Evolutionary conservation across 2,329 filamentous ascomycete genomes (phyloP).

Genomic region (Colletotrichum cordylinicola): DNA sequence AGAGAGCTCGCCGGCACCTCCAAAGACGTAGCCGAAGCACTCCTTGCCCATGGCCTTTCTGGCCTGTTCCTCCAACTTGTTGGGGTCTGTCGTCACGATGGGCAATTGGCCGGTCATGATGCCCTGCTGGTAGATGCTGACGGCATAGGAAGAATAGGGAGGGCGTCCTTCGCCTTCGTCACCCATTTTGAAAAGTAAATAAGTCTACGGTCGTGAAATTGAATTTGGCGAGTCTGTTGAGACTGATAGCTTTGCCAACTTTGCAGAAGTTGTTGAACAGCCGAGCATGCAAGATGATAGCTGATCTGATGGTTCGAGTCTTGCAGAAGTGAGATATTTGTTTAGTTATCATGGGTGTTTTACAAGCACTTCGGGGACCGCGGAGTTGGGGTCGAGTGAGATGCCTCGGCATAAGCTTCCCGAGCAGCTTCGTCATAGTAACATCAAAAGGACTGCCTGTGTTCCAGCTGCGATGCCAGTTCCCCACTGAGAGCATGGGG

Average conservation of each 20-base stretch:
- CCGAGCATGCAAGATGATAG: neutral
- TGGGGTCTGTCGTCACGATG: slow-evolving; percentile 63
- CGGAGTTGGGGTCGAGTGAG: neutral
- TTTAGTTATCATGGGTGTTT: neutral
- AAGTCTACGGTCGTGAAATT: neutral
- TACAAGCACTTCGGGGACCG: neutral
- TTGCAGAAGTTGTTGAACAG: neutral
- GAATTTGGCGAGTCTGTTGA: neutral
- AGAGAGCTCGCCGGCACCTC: slow-evolving; percentile 66
- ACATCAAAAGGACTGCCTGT: neutral
- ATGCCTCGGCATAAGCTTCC: slow-evolving; percentile 7
- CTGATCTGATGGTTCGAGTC: neutral
- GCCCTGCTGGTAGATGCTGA: slow-evolving; percentile 56
- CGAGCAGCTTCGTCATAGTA: neutral
- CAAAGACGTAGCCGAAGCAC: slow-evolving; percentile 65
- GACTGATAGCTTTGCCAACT: neutral
- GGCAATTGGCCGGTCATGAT: slow-evolving; percentile 53
- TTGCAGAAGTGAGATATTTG: neutral
- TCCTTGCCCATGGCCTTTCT: slow-evolving; percentile 49
- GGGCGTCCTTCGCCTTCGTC: slow-evolving; percentile 19
- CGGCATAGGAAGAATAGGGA: slow-evolving; percentile 50
- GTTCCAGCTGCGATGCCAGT: neutral
- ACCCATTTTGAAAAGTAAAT: slow-evolving; percentile 14
- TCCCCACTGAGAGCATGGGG: neutral
- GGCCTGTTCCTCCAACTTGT: slow-evolving; percentile 61